phyloP scores from a whole-genome alignment of 139 green algal genomes.

The Parachlorella kessleri region DNA sequence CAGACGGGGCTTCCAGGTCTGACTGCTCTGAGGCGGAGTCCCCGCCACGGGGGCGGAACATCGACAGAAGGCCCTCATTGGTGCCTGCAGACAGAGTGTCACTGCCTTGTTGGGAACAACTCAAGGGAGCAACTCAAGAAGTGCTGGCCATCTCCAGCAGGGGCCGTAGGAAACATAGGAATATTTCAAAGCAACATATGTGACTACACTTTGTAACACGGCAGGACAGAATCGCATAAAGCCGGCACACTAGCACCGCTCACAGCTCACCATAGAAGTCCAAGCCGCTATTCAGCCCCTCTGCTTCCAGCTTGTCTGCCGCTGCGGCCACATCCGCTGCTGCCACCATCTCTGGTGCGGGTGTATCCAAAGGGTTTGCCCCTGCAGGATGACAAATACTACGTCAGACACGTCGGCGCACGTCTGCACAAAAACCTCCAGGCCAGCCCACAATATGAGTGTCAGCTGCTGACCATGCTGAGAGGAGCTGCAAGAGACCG shows the following conservation, averaged over 20 bases:
- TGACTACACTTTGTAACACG: no score
- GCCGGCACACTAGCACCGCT: no score
- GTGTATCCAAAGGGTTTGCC: constrained; percentile 36
- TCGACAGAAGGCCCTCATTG: neutral
- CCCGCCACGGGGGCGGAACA: neutral
- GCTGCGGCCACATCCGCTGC: neutral
- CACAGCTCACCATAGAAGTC: constrained; percentile 36
- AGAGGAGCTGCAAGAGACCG: neutral
- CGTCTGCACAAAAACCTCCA: neutral
- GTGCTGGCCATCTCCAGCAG: no score
- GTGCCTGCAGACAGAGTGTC: neutral
- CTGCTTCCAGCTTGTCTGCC: constrained; percentile 24
- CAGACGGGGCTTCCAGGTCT: neutral
- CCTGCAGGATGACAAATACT: neutral
- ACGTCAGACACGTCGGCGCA: neutral
- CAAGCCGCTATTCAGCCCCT: constrained; percentile 28
- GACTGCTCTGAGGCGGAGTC: neutral
- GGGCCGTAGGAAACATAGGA: neutral
- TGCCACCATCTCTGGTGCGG: neutral
- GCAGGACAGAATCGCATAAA: no score
- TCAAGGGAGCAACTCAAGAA: neutral
- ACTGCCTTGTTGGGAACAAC: neutral
- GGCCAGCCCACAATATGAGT: no score
- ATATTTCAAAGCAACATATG: no score
- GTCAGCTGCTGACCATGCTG: no score